Evolutionary conservation across 2,329 filamentous ascomycete species (phyloP), one percentile per base, ranked within the genome.

Genomic region (Lecanicillium sp.): DNA sequence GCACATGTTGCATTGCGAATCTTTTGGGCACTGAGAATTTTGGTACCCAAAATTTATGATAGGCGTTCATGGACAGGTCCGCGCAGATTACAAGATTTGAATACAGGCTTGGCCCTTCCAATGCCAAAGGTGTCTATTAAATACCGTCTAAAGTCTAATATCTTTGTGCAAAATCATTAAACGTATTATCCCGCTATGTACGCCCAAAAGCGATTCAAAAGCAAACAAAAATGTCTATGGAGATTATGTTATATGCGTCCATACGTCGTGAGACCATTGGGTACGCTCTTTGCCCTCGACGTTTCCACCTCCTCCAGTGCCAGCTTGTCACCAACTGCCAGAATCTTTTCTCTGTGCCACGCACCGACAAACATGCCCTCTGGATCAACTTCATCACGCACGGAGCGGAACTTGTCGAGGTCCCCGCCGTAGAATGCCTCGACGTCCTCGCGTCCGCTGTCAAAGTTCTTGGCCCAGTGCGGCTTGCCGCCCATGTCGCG

Each of bases 391-490:
- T 78, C 69, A 43, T 82, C 71, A 38, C 88, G 72, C 6, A 94
- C 71, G 19, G 69, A 64, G 29, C 83, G 68, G 74, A 83, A 95
- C 33, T 74, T 63, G 14, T 69, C 62, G 42, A 94, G 66, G 34
- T 81, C 66, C n/a, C 69, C 59, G 29, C 81, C 81, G 56, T 92
- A 94, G 58, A 86, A 77, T 2, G 60, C 57, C 42, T 76, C 71
- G 31, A 94, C 71, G 20, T 85, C 77, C 1, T 65, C 52, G 10
- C 74, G 71, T 4, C 74, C 69, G 8, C 72, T 71, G 33, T 70
- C 66, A 59, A 94, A 95, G 58, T 95, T 94, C 72, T 95, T 95
- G 7, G 88, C 88, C 86, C 88, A 95, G 61, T 95, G 88, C 14
- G 88, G 88, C 33, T 76, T 76, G 8, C 83, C 88, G 37, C 83